These are phyloP conservation scores for Fusarium graminum DNA, from an alignment of 2,329 filamentous ascomycete genomes.

Conservation along the genomic window DNA sequence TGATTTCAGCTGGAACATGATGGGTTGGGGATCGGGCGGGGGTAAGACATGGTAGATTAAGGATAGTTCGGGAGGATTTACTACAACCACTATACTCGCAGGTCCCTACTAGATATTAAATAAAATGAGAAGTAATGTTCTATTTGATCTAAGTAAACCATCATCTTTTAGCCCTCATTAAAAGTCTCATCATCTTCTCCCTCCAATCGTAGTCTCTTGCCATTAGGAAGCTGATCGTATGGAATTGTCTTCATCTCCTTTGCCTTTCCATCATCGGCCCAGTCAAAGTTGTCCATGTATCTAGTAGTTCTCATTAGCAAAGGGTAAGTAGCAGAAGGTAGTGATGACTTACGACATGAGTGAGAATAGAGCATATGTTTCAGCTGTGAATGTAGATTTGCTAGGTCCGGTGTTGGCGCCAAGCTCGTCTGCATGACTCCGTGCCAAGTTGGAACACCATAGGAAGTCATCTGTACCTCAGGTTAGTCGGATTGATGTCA, in stretches of 20 bases:
- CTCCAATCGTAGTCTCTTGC: constrained; percentile 4
- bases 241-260: constrained; percentile 5
- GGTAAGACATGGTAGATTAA: not conserved
- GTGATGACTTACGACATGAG: constrained; percentile 1
- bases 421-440: not conserved
- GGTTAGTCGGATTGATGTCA: fast-evolving
- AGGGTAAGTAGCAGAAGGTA: fast-evolving
- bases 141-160: too few relatives aligned
- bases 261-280: constrained; percentile 9
- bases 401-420: not conserved
- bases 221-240: constrained; percentile 6
- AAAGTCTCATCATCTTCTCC: not conserved
- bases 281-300: constrained; percentile 15
- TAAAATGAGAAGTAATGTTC: too few relatives aligned
- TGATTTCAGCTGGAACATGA: constrained; percentile 5
- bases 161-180: too few relatives aligned
- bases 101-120: too few relatives aligned
- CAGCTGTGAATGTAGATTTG: constrained; percentile 3
- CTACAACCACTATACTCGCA: too few relatives aligned
- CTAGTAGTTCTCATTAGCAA: not conserved
- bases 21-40: not conserved
- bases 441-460: constrained; percentile 11
- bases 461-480: constrained; percentile 1
- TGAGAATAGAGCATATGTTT: constrained; percentile 4
- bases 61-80: too few relatives aligned